Evolutionary conservation across 2,329 filamentous ascomycete species (phyloP), one percentile per base, ranked within the genome.

Genomic region (Purpureocillium lavendulum): DNA sequence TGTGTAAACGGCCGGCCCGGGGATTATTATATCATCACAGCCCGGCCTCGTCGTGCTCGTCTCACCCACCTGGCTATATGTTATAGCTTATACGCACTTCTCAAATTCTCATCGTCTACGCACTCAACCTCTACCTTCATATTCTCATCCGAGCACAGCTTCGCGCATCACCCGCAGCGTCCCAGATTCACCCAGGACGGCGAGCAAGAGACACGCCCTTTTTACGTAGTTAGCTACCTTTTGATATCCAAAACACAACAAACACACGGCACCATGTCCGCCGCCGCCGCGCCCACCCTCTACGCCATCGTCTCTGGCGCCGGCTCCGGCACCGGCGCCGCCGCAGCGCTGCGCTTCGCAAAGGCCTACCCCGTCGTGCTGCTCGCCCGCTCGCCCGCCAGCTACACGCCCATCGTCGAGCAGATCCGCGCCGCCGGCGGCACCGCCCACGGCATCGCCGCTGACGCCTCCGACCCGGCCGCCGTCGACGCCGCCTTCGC

Each of bases 271-370:
- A 36, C 21, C 21, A 26, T 26, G 21, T 26, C 21, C 21, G 21
- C 21, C 21, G 21, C 21, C 21, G 6, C 51, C n/a, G 41, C 51
- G 8, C 45, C 51, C 32, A 44, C 53, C 4, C 71, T 83, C 51
- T 84, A 80, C 57, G 77, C 82, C 37, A 65, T 88, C 44, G 62
- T 88, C 42, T 81, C 82, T 10, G 84, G 84, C 40, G 82, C 80
- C 32, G 84, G 84, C n/a, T 66, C 80, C 6, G 83, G 84, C 43
- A 87, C 77, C 67, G 69, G 70, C 47, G 56, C 65, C 31, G 61
- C 71, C 2, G 57, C 66, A 7, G 79, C 79, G 15, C 62, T 73
- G 39, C 71, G 70, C 42, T 83, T 84, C 55, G 70, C 77, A 30
- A 62, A 77, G 45, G 53, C 71, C 8, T 92, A 90, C 54, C 77